Evolutionary conservation across 202 grass and related monocot genomes (phyloP), one percentile per base, ranked within the genome.

Genomic region (Dendrocalamus latiflorus): DNA sequence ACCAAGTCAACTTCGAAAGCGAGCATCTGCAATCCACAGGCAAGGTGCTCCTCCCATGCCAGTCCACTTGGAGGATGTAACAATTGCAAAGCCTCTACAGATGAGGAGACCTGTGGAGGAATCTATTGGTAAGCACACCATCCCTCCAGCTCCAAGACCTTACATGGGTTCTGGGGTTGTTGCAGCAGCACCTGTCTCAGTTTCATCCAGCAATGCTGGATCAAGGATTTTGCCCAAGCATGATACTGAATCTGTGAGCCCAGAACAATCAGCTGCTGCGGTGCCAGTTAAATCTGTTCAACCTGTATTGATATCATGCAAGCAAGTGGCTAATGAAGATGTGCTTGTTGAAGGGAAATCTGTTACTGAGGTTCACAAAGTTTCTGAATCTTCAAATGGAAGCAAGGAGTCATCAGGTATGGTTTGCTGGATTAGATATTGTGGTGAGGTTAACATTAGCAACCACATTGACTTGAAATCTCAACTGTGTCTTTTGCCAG

Each of bases 31-130:
- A 61, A 39, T 86, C 45, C 63, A 55, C 64, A 86, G 49, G 25
- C 88, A 86, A 83, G 61, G 44, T 68, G 53, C 54, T 75, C 42
- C 37, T 74, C 54, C 84, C 41, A 76, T 83, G 59, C 74, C 84
- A 69, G 70, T 86, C 33, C 88, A 51, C 42, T 68, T 90, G 74
- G 83, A 86, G 79, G 69, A 83, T 83, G 79, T 90, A 57, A 90
- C 88, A 79, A 42, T 90, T 83, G 88, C 88, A 64, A 86, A 74
- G 26, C 88, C 88, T 83, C 68, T 90, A 59, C 88, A 86, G 68
- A 90, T 90, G 88, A 90, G 84, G 75, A 75, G 74, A 21, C 88
- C 88, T 83, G 79, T 30, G 44, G 88, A 86, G 75, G 74, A 62
- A 83, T 83, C 61, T 79, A 79, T 28, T 69, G 8, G 74, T 57